These are phyloP conservation scores for Withania somnifera DNA, from an alignment of 305 asterid species.

Conservation along the genomic window DNA sequence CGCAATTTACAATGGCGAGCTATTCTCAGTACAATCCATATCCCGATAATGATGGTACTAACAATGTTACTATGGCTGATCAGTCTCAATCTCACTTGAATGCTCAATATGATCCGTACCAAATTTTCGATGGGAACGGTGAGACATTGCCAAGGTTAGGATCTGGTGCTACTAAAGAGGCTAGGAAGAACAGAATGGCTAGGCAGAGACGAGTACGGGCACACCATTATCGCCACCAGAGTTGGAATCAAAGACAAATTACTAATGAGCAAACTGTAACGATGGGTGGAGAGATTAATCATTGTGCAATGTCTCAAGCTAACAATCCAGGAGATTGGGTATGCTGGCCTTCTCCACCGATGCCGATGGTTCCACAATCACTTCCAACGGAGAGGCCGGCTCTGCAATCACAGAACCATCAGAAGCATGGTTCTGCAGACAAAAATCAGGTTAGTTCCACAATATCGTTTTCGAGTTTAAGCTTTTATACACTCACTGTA, in stretches of 20 bases:
- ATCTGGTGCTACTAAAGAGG: conserved; percentile 42
- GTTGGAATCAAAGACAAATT: conserved; percentile 7
- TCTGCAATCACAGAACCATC: conserved; percentile 21
- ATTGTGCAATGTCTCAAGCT: not conserved
- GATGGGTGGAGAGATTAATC: conserved; percentile 13
- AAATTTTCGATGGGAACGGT: conserved; percentile 32
- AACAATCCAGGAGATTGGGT: conserved; percentile 25
- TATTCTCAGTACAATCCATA: conserved; percentile 30
- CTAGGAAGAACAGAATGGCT: conserved; percentile 92
- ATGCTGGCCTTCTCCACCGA: conserved; percentile 26
- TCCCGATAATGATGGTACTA: conserved; percentile 13
- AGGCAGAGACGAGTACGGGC: conserved; percentile 42
- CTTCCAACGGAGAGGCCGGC: conserved; percentile 14
- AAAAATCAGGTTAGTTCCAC: conserved; percentile 32
- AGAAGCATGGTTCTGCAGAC: conserved; percentile 17
- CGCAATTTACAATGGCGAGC: conserved; percentile 21
- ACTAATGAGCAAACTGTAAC: not conserved
- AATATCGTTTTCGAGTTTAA: not conserved
- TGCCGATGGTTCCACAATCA: conserved; percentile 14
- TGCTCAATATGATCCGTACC: conserved; percentile 27
- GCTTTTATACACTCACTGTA: not conserved
- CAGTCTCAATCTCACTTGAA: conserved; percentile 19
- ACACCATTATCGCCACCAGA: conserved; percentile 36
- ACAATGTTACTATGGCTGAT: conserved; percentile 5
- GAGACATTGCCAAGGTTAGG: conserved; percentile 44